Base-by-base conservation (phyloP, 1,284 basidiomycete genomes). In the Gastroboletus turbinatus region DNA sequence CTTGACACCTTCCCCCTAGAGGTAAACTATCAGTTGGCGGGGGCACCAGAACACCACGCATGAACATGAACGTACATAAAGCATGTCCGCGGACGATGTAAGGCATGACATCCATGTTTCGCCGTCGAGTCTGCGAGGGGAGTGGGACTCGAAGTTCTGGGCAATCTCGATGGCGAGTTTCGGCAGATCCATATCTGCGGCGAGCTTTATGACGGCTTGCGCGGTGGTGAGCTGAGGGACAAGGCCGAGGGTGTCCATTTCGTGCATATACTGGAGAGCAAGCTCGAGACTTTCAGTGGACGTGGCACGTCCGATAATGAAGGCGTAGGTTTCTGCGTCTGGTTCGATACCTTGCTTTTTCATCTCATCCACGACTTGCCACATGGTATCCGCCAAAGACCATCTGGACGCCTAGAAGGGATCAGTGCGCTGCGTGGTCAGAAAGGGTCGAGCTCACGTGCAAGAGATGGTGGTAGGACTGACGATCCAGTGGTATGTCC, bases 111-210 rank as follows among this genome's bases (percentile, higher is more conserved):
- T 71, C 88, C 87, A 91, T 1, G 78, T 74, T 16, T 73, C 69
- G n/a, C 73, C 70, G 4, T 78, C 77, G 29, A 92, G 61, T 56
- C 75, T 76, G 36, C 85, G 79, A 25, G 80, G 70, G 5, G 85
- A 80, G 4, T 70, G 63, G 23, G 70, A 62, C 64, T 92, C 88
- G 55, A 82, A 90, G 53, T 78, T 75, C 1, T 73, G 68, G 0
- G 83, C 82, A 16, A 92, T 65, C 48, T 91, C 89, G 48, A 90
- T 67, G 6, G 89, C 89, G n/a, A 92, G 76, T 46, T 81, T 78
- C 0, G 87, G 77, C 55, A 80, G 73, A 19, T 82, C 80, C 40
- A 73, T 65, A 0, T 76, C 62, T 2, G 83, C 77, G 5, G 82
- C 81, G 19, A 82, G 65, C 13, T 63, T 63, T 49, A 90, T 75